Evolutionary conservation across 495 filamentous ascomycete species (phyloP), one percentile per base, ranked within the genome.

Genomic region (Mytilinidion resinicola): DNA sequence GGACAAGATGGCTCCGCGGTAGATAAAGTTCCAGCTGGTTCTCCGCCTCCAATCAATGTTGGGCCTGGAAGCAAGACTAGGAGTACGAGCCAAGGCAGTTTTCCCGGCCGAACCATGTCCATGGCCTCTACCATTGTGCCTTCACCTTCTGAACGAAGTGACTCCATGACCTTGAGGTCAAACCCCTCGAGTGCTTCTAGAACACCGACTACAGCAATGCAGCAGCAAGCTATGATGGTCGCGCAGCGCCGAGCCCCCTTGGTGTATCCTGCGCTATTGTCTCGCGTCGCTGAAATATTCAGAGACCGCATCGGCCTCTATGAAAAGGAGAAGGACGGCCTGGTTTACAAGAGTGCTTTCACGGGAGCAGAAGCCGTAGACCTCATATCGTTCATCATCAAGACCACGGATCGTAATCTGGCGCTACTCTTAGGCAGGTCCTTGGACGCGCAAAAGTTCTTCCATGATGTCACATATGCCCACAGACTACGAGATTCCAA

Each of bases 381-480:
- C 72, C 76, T 96, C 61, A 90, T 99, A 51, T 84, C 86, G 2
- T 89, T 88, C 66, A 97, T 97, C 64, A 96, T 97, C 69, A 87
- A 92, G 71, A 99, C 95, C 0, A 95, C 86, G 10, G 95, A 99
- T 72, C 84, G 95, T 51, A 99, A 96, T 67, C 76, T 99, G 61
- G 93, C 95, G 41, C 76, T 99, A 55, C 82, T 99, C 10, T 73
- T 99, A n/a, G 95, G 95, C 46, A 81, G 95, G 62, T 89, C 91
- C 55, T 76, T 99, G 44, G 95, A 99, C 75, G 95, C 95, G 42
- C 95, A 99, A 72, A 99, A 97, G 71, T 96, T 97, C 72, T 99
- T 99, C 70, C 95, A 97, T 71, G 95, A 99, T 81, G 95, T 97
- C 41, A 96, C 91, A 4, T 99, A 99, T 71, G 91, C 96, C 60